Evolutionary conservation across 129 eudicot species (phyloP).

Genomic region (sunflower (Helianthus annuus)): DNA sequence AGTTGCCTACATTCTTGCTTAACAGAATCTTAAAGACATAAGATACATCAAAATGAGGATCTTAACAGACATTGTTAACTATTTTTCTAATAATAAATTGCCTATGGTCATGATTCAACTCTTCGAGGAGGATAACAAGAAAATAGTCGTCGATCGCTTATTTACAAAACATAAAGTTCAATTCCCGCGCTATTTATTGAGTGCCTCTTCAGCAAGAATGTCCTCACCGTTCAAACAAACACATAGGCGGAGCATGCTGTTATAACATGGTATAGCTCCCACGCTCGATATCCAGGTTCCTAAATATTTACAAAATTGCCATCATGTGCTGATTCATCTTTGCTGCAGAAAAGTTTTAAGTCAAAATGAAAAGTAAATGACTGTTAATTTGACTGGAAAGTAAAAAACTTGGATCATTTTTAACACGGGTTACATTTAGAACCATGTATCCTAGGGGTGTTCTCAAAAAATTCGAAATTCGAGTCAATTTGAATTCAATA

Average conservation of each 20-base stretch:
- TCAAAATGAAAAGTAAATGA: slow-evolving; percentile 6
- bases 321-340: slow-evolving; percentile 25
- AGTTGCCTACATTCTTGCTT: no score
- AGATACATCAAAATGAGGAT: no score
- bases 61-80: no score
- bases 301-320: slow-evolving; percentile 21
- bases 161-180: background rate
- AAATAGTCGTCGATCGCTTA: background rate
- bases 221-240: background rate
- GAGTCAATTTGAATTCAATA: no score
- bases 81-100: background rate
- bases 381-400: background rate
- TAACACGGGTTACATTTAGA: background rate
- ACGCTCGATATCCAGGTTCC: slow-evolving; percentile 13
- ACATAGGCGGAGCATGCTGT: background rate
- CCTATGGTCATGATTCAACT: background rate
- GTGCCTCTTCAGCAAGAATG: background rate
- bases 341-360: slow-evolving; percentile 15
- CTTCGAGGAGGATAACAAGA: background rate
- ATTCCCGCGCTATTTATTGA: slow-evolving; percentile 19
- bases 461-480: no score
- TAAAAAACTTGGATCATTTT: background rate
- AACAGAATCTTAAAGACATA: no score
- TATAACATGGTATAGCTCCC: slow-evolving; percentile 4
- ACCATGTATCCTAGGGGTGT: background rate